Evolutionary conservation across 495 filamentous ascomycete genomes (phyloP).

Genomic region (Tuber calosporum): DNA sequence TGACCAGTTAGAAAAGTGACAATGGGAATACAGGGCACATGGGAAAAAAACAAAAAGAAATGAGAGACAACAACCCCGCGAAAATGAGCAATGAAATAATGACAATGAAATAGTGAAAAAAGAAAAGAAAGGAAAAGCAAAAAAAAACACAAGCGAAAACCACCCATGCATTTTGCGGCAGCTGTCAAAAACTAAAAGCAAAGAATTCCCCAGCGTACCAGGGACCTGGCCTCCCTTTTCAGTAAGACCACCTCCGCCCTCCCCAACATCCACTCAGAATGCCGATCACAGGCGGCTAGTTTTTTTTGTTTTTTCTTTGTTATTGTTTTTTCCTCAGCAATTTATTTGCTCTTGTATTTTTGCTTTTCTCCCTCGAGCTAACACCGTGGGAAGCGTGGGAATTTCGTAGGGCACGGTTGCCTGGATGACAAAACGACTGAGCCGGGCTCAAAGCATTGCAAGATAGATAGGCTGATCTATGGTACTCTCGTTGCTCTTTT

Average conservation of each 20-base stretch:
- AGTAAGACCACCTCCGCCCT: background rate
- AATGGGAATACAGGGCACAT: background rate
- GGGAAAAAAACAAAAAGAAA: background rate
- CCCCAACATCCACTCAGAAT: background rate
- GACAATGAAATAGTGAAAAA: constrained; percentile 16
- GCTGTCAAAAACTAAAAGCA: constrained; percentile 35
- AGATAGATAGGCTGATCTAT: background rate
- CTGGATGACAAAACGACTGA: background rate
- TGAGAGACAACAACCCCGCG: constrained; percentile 10
- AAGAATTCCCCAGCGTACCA: constrained; percentile 8
- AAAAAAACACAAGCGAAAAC: constrained; percentile 25
- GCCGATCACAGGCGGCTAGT: background rate
- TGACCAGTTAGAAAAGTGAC: background rate
- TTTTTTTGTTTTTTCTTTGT: background rate
- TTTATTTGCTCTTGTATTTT: background rate
- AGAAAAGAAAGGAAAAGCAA: constrained; percentile 15
- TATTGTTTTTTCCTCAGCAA: background rate
- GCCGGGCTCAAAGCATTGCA: background rate
- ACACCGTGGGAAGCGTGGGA: background rate
- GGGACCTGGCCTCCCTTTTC: background rate
- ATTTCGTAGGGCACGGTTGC: background rate
- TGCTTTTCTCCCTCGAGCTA: background rate
- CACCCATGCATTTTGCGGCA: constrained; percentile 28
- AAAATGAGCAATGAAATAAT: constrained; percentile 14
- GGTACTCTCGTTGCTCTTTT: background rate